These are phyloP conservation scores for Blastocystis sp. DNA, from an alignment of 352 stramenopile genomes.

Conservation along the genomic window DNA sequence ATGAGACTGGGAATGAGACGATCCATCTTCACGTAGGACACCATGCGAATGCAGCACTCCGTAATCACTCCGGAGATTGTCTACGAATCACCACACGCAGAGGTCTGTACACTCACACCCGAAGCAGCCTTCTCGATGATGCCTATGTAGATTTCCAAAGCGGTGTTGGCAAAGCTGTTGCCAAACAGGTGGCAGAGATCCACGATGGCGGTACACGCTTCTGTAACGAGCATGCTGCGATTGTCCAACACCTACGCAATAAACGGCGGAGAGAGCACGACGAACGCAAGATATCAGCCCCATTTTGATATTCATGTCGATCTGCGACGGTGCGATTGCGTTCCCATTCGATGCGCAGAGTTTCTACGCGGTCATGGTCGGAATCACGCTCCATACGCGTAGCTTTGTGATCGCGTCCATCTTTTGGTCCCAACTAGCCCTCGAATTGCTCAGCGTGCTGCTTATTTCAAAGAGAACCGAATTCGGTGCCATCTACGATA, in stretches of 20 bases:
- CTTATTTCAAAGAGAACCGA: background rate
- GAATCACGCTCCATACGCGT: background rate
- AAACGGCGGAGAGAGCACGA: background rate
- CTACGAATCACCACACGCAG: background rate
- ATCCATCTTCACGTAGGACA: conserved; percentile 44
- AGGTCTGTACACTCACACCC: conserved; percentile 8
- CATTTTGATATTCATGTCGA: conserved; percentile 52
- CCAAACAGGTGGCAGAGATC: conserved; percentile 13
- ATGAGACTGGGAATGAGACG: conserved; percentile 31
- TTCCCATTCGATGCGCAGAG: background rate
- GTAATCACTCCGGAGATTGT: conserved; percentile 16
- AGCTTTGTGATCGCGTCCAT: background rate
- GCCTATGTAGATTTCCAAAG: conserved; percentile 36
- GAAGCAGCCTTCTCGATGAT: conserved; percentile 64
- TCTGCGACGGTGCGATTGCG: background rate
- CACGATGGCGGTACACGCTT: conserved; percentile 50
- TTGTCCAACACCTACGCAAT: conserved; percentile 48
- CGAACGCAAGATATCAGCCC: background rate
- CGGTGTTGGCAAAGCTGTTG: background rate
- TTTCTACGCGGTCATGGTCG: background rate
- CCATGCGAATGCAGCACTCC: conserved; percentile 43
- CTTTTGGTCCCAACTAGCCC: conserved; percentile 3
- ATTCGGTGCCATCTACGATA: background rate
- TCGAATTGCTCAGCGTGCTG: background rate
- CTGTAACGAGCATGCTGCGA: conserved; percentile 47